Conservation (phyloP, 148 eudicot species). For the Camellia sinensis region DNA sequence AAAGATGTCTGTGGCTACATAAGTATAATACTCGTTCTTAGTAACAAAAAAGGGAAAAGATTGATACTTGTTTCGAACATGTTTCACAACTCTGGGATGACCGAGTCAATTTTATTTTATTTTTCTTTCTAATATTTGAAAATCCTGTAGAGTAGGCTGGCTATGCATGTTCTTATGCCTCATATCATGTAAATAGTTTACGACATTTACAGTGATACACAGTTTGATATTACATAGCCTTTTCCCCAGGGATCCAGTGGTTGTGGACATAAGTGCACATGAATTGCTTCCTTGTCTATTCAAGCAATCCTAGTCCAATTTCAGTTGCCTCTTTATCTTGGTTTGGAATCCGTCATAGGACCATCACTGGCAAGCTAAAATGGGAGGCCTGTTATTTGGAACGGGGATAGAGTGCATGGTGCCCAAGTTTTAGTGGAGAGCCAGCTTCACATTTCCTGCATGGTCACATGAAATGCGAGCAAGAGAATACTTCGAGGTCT, state of each 20-base stretch:
- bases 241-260: slow-evolving; percentile 68
- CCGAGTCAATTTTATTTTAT: neutral
- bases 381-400: neutral
- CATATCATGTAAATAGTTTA: neutral
- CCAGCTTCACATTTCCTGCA: neutral
- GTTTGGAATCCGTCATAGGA: neutral
- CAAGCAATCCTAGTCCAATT: slow-evolving; percentile 36
- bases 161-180: neutral
- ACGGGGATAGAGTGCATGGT: neutral
- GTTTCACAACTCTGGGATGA: neutral
- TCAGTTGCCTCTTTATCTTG: neutral
- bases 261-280: slow-evolving; percentile 64
- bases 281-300: slow-evolving; percentile 70
- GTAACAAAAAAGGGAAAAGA: neutral
- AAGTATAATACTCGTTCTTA: neutral
- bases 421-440: neutral
- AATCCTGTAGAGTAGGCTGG: neutral
- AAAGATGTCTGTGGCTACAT: neutral
- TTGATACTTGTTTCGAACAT: neutral
- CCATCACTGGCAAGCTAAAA: neutral
- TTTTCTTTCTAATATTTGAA: neutral
- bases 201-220: neutral
- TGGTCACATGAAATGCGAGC: neutral
- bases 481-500: neutral
- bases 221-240: slow-evolving; percentile 8